Percentiles rank a stretch among this genome's conserved stretches.
These are phyloP conservation scores for Thymus quinquecostatus DNA, from an alignment of 257 asterid genomes.

Conservation along the genomic window DNA sequence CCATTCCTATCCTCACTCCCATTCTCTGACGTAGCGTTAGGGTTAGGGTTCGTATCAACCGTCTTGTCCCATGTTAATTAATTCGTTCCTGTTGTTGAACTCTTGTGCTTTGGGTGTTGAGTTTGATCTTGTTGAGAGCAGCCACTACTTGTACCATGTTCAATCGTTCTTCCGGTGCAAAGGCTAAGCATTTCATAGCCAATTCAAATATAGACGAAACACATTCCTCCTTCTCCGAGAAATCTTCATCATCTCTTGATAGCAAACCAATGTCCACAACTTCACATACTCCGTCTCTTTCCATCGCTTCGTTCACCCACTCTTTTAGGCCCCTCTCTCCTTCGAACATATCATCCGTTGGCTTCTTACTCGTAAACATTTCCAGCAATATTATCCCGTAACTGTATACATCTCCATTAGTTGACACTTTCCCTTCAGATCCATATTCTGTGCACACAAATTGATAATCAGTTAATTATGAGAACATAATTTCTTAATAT, in stretches of 20 bases:
- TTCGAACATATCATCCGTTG: not conserved
- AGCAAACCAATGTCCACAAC: not conserved
- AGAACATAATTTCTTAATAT: too few species aligned
- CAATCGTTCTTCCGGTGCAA: not conserved
- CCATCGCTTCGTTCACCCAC: not conserved
- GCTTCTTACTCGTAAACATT: not conserved
- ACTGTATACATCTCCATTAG: not conserved
- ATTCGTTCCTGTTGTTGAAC: not conserved
- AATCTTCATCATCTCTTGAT: not conserved
- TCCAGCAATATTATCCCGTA: not conserved
- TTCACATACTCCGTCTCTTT: not conserved
- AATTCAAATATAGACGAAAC: not conserved
- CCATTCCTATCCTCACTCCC: too few species aligned
- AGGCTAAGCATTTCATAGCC: slow-evolving; percentile 2
- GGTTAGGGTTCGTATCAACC: too few species aligned
- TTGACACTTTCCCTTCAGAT: not conserved
- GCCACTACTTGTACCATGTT: not conserved
- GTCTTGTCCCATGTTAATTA: too few species aligned
- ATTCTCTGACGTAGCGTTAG: too few species aligned
- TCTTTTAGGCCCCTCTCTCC: not conserved
- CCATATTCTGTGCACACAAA: not conserved
- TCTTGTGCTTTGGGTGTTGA: not conserved
- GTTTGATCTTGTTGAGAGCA: slow-evolving; percentile 5
- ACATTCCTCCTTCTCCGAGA: not conserved
- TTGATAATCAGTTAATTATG: not conserved